These are phyloP conservation scores for Ascoidea rubescens DNA, from an alignment of 805 yeast species.

Conservation along the genomic window DNA sequence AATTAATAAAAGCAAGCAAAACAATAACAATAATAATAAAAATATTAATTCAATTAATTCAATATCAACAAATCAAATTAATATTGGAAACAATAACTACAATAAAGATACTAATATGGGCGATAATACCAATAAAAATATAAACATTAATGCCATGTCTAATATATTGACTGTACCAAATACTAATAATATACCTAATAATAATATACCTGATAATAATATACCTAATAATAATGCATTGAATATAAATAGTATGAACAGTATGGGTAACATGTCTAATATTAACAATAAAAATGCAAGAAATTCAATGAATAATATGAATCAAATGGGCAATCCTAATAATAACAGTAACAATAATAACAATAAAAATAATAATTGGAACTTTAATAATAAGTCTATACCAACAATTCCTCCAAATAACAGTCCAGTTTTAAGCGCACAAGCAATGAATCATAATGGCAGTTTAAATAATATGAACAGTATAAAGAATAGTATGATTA, in stretches of 20 bases:
- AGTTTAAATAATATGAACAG: neutral
- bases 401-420: conserved; percentile 2
- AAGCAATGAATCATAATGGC: no score
- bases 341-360: neutral
- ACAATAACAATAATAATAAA: neutral
- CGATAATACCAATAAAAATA: neutral
- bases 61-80: neutral
- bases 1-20: no score
- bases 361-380: conserved; percentile 11
- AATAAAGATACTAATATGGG: neutral
- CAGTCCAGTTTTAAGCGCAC: neutral
- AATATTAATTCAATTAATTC: neutral
- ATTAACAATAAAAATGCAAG: neutral
- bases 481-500: conserved; percentile 5
- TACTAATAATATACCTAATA: no score
- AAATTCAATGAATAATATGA: neutral
- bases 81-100: neutral
- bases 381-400: neutral
- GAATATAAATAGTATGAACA: neutral
- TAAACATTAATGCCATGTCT: neutral
- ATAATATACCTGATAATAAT: no score
- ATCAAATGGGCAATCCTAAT: neutral
- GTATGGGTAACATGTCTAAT: neutral
- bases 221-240: neutral
- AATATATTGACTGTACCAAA: no score